Evolutionary conservation across 75 land plant species (phyloP).

Genomic region (Selaginella tamariscina): DNA sequence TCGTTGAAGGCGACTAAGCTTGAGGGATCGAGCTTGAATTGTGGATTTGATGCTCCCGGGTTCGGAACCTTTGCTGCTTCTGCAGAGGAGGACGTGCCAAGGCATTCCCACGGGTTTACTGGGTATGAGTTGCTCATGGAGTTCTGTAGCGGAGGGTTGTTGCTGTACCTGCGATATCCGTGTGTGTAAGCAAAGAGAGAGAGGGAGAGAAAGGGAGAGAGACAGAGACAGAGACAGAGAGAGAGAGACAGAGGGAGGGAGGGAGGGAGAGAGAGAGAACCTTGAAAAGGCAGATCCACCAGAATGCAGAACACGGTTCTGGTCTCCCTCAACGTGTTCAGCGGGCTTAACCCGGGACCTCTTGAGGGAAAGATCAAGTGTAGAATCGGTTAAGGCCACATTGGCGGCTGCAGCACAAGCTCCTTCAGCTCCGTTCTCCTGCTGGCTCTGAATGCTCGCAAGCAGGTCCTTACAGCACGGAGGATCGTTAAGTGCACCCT

Average conservation of each 20-base stretch:
- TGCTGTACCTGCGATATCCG: background rate
- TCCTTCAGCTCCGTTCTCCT: background rate
- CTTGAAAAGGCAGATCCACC: conserved; percentile 78
- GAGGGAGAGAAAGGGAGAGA: background rate
- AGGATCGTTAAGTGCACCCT: background rate
- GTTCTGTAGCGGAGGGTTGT: background rate
- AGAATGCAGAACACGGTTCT: conserved; percentile 40
- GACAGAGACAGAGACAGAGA: background rate
- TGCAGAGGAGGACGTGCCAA: no score
- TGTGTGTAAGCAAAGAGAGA: background rate
- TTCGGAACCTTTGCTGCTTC: background rate
- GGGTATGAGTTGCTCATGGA: no score
- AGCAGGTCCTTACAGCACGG: background rate
- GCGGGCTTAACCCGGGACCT: conserved; percentile 32
- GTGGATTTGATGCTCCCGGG: background rate
- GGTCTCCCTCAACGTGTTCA: conserved; percentile 13
- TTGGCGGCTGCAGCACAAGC: background rate
- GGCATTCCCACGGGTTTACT: no score
- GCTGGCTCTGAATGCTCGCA: background rate
- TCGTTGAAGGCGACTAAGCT: background rate
- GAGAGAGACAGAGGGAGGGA: no score
- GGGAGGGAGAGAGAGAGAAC: conserved; percentile 17
- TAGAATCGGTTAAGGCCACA: background rate
- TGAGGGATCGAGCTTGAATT: background rate
- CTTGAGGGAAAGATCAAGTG: conserved; percentile 51